Percentiles rank a stretch among this genome's conserved stretches.
Conservation (phyloP, 306 rosid genomes). For the Comarum palustre region DNA sequence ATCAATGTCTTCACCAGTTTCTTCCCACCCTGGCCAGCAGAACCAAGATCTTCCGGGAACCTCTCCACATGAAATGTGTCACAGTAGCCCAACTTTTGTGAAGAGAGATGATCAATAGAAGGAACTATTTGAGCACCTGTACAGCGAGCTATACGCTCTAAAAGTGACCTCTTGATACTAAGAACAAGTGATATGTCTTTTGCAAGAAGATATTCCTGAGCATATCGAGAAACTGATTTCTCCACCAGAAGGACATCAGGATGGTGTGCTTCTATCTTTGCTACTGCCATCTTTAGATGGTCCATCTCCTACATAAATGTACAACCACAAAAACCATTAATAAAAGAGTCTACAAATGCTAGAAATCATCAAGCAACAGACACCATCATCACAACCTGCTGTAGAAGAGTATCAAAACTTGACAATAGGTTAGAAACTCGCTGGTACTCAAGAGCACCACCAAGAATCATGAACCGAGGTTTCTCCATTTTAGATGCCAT, state of each 20-base stretch:
- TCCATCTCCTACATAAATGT: conserved; percentile 78
- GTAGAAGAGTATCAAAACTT: conserved; percentile 91
- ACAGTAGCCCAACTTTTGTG: conserved; percentile 83
- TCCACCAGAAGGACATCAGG: conserved; percentile 92
- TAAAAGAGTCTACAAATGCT: conserved; percentile 14
- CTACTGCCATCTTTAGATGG: conserved; percentile 97
- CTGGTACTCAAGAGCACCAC: conserved; percentile 99
- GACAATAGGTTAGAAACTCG: conserved; percentile 78
- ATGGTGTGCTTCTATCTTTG: conserved; percentile 74
- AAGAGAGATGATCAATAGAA: conserved; percentile 74
- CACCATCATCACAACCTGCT: conserved; percentile 71
- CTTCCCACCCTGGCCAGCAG: conserved; percentile 62
- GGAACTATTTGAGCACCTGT: conserved; percentile 84
- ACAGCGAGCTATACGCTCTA: conserved; percentile 91
- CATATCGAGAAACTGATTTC: conserved; percentile 92
- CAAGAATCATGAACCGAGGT: conserved; percentile 80
- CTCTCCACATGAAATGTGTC: conserved; percentile 77
- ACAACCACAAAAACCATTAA: conserved; percentile 2
- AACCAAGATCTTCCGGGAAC: conserved; percentile 63
- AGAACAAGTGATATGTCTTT: conserved; percentile 88
- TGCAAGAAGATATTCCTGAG: conserved; percentile 88
- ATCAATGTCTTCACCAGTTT: conserved; percentile 79
- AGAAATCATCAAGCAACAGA: conserved; percentile 29
- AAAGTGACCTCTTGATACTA: conserved; percentile 77
- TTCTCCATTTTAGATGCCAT: conserved; percentile 74